Evolutionary conservation across 2,329 filamentous ascomycete genomes (phyloP), one percentile per base, ranked within the genome.

Genomic region (Claviceps pusilla): DNA sequence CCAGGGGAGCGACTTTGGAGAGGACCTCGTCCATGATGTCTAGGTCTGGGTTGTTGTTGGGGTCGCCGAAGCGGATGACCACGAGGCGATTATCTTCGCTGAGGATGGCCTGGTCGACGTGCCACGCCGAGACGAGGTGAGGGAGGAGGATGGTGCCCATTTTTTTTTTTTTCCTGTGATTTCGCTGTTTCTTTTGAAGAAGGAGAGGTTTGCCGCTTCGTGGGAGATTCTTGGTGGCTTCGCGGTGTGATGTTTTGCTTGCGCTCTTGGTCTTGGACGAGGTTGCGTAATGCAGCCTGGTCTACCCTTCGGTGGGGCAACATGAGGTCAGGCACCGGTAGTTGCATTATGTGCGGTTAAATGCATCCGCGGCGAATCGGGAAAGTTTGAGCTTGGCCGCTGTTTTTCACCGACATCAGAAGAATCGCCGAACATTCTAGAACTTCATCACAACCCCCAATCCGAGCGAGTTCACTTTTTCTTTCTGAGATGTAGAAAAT

Each of bases 71-170:
- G 60, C 91, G 85, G 68, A 97, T 95, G 46, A 95, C 84, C 12
- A 95, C 89, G 1, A 96, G 82, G 50, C 91, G 85, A 66, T 97
- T 91, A 66, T 95, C 89, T 72, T 97, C 90, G 47, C 77, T 79
- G 56, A 66, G 83, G 66, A 96, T 96, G 59, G 90, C 89, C 73
- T 97, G 90, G 76, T 97, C 93, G 65, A 98, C 93, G 70, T 98
- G 93, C 93, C 91, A 98, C 69, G 88, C 93, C 46, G 87, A 90
- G 62, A 81, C 80, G 49, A 98, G 79, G 70, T 97, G 91, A 48
- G 91, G 91, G 53, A 98, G 82, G 51, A 95, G 87, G 58, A 96
- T 87, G 64, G 89, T 95, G 63, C 89, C 89, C 77, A 80, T 80
- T 58, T 7, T 31, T 31, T 45, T 24, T 45, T 11, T 45, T 24